Base-by-base conservation (phyloP, 2,329 filamentous ascomycete species). In the Stachybotrys chlorohalonatus region DNA sequence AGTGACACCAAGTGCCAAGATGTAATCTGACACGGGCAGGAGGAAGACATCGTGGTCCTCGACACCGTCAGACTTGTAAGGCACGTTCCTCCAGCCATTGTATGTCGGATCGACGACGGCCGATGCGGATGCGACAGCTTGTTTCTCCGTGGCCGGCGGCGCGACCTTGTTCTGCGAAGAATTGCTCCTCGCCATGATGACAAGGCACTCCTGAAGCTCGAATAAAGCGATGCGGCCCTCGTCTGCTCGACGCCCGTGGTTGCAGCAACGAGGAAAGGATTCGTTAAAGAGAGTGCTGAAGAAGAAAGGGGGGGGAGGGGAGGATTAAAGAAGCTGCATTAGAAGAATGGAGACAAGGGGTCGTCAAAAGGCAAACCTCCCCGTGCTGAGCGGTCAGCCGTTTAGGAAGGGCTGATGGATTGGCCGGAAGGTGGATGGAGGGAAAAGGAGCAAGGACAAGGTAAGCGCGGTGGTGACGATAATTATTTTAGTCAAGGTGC, bases 11-110 rank as follows among this genome's bases (percentile, higher is more conserved):
- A 83, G 74, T 70, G 95, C 79, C 58, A 90, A 72, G 72, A 89
- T 83, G 75, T 94, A 96, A 74, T 97, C 94, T 30, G 85, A 86
- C 55, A 81, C 74, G 42, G 92, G 90, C 24, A 99, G 84, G 53
- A 89, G 82, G 74, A 96, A 91, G 66, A 97, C 85, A 77, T 97
- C 91, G 75, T 96, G 86, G 75, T 99, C 89, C 61, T 83, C 80
- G 54, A 97, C 88, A 52, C 88, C 89, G 52, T 90, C 84, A 2
- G 88, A 91, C 55, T 84, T 81, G 75, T 90, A 92, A 64, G 86
- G 83, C 52, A 74, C 69, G 53, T 68, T 63, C 59, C 69, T 65
- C 57, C 52, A 66, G 53, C 56, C 52, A 32, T 50, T 55, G 31
- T 47, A 9, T 30, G 52, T 42, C 53, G 51, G 31, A 17, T n/a